Evolutionary conservation across 1,284 basidiomycete genomes (phyloP).

Genomic region (Fomitopsis pinicola): DNA sequence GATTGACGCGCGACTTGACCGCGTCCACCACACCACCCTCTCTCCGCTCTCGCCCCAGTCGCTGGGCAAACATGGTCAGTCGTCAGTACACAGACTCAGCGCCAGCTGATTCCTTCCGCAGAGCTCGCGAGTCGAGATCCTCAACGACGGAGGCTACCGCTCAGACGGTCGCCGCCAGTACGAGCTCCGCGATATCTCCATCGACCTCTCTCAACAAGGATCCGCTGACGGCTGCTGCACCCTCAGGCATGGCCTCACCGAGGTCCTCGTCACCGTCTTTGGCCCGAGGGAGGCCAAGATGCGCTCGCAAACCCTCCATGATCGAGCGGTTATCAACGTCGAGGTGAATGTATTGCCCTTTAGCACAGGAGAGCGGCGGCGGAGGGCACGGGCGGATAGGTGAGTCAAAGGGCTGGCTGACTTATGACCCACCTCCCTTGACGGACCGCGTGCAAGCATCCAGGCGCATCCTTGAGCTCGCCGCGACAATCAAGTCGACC

Average conservation of each 20-base stretch:
- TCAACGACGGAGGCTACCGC: slow-evolving; percentile 86
- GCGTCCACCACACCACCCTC: neutral
- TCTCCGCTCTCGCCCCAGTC: neutral
- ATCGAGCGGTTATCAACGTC: slow-evolving; percentile 82
- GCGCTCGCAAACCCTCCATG: slow-evolving; percentile 72
- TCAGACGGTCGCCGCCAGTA: slow-evolving; percentile 89
- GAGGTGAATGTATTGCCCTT: slow-evolving; percentile 85
- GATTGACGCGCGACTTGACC: no score
- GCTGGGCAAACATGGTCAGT: neutral
- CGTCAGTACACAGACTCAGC: neutral
- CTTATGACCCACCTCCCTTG: neutral
- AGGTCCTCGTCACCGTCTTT: slow-evolving; percentile 83
- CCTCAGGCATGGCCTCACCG: slow-evolving; percentile 87
- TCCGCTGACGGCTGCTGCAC: slow-evolving; percentile 83
- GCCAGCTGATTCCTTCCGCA: slow-evolving; percentile 20
- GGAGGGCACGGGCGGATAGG: slow-evolving; percentile 83
- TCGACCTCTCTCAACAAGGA: slow-evolving; percentile 76
- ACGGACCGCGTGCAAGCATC: slow-evolving; percentile 8
- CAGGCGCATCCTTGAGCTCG: slow-evolving; percentile 88
- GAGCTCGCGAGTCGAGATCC: slow-evolving; percentile 81
- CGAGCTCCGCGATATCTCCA: slow-evolving; percentile 82
- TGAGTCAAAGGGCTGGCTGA: slow-evolving; percentile 36
- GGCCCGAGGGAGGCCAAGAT: slow-evolving; percentile 87
- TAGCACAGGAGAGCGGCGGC: slow-evolving; percentile 77
- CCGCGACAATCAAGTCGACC: slow-evolving; percentile 84